Evolutionary conservation across 2,329 filamentous ascomycete species (phyloP), one percentile per base, ranked within the genome.

Genomic region (Setomelanomma holmii): DNA sequence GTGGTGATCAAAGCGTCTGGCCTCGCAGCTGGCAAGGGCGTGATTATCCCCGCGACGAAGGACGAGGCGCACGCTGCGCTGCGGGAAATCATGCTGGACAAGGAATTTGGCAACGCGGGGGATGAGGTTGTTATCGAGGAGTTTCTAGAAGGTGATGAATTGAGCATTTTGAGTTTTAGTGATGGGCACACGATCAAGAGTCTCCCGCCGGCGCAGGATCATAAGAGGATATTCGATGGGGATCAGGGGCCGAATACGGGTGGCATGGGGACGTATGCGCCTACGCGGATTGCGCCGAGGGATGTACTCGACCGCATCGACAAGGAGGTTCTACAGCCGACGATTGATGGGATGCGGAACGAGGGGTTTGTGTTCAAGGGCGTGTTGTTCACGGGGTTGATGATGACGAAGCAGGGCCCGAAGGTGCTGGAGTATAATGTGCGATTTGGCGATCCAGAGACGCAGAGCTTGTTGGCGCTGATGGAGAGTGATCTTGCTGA

Each of bases 201-300:
- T 7, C 81, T 98, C 8, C 93, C 93, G 4, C 89, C 95, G 1
- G 93, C 93, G 1, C 95, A 99, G 75, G 95, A 98, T 74, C 95
- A 99, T 81, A 98, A 99, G 83, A 86, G 92, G 56, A 92, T 96
- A 60, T 90, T 89, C 46, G 95, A 99, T 68, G 91, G 90, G 48
- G 93, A 98, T 71, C 83, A 85, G 43, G 95, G 95, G 1, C 90
- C 92, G 33, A 98, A 98, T 78, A 98, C 95, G 2, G 95, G 93
- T 53, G 95, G 95, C 35, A 98, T 98, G 95, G 95, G 95, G 45
- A 96, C 92, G 72, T 98, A 98, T 75, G 92, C 93, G 14, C 96
- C 93, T 1, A 89, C 80, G 6, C 75, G 69, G 33, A 78, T 76
- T 21, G 79, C 79, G 14, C 78, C 76, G 1, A 62, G 65, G 45